Percentiles rank a stretch among this genome's conserved stretches.
These are phyloP conservation scores for Dimargaris cristalligena DNA, from an alignment of 192 early-diverging fungal species.

Conservation along the genomic window DNA sequence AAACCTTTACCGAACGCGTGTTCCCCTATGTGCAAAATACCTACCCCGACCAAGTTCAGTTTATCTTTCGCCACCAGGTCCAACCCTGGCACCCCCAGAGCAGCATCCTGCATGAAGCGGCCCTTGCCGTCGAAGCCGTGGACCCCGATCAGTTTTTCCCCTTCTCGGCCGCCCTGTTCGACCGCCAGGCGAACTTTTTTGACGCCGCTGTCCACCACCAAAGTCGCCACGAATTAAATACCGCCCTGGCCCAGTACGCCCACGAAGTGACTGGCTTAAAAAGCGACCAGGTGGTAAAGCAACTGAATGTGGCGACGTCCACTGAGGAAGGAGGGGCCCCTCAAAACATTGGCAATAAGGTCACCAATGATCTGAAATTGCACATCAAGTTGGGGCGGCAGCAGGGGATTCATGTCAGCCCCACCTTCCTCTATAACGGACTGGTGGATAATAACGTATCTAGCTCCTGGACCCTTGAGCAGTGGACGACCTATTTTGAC, in stretches of 20 bases:
- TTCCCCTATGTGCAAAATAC: conserved; percentile 28
- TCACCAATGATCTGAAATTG: conserved; percentile 51
- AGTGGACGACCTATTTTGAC: conserved; percentile 35
- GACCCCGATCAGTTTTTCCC: conserved; percentile 31
- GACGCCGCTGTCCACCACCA: conserved; percentile 41
- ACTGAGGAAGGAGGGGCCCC: too few species aligned
- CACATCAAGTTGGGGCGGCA: conserved; percentile 48
- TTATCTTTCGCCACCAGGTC: conserved; percentile 67
- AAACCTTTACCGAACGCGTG: conserved; percentile 30
- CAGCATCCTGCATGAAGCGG: conserved; percentile 58
- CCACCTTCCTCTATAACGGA: conserved; percentile 55
- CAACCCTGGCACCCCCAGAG: conserved; percentile 73
- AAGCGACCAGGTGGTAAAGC: conserved; percentile 22
- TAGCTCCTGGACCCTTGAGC: conserved; percentile 45
- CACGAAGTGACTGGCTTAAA: conserved; percentile 27
- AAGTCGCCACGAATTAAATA: conserved; percentile 35
- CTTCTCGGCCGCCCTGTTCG: conserved; percentile 39
- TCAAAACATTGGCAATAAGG: conserved; percentile 55
- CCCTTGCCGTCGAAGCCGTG: conserved; percentile 46
- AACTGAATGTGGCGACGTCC: conserved; percentile 31
- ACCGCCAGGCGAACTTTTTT: conserved; percentile 38
- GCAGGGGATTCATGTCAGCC: conserved; percentile 58
- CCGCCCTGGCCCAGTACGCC: conserved; percentile 31
- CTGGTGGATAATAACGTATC: conserved; percentile 41
- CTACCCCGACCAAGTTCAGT: conserved; percentile 29